Base-by-base conservation (phyloP, 495 filamentous ascomycete species). In the Daldinia concentrica region DNA sequence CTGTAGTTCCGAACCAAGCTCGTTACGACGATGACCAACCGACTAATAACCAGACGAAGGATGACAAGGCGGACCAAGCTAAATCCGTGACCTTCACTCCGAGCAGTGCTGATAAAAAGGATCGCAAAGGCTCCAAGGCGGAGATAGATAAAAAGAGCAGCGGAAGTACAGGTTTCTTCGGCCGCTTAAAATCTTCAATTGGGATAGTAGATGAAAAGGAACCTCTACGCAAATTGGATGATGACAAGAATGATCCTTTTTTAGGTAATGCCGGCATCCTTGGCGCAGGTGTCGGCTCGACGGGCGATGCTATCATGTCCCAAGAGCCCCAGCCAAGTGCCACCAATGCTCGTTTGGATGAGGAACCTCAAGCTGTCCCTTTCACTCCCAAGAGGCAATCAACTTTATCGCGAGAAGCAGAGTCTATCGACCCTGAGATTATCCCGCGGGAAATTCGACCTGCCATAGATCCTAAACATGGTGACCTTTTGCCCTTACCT, bases 181-280 rank as follows among this genome's bases (percentile, higher is more conserved):
- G 77, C 34, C 72, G 76, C 52, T 64, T 79, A 52, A 76, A 69
- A 58, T 68, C 72, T 29, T 74, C 79, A 17, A 79, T 82, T 41
- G 74, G 75, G n/a, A 66, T 68, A 59, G 69, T 39, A 56, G 68
- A 71, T 56, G 69, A 76, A 26, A 72, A 76, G 43, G 67, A 74
- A 58, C 74, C 59, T 59, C 30, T 68, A 55, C 72, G 26, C 60
- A 78, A 57, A 77, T 70, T 60, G 29, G 77, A 74, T 61, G 69
- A 72, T n/a, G 64, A 76, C 56, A 76, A 80, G 59, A 77, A 81
- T 75, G 70, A 81, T 80, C 85, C 84, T 88, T 88, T 88, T 88
- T 88, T 88, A 87, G 86, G 70, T 87, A 86, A 83, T 81, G 84
- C 85, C 86, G 86, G 78, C 81, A 86, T 82, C 82, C 79, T 81